Base-by-base conservation (phyloP, 352 stramenopile species). In the Phytopythium cucurbitacearum region DNA sequence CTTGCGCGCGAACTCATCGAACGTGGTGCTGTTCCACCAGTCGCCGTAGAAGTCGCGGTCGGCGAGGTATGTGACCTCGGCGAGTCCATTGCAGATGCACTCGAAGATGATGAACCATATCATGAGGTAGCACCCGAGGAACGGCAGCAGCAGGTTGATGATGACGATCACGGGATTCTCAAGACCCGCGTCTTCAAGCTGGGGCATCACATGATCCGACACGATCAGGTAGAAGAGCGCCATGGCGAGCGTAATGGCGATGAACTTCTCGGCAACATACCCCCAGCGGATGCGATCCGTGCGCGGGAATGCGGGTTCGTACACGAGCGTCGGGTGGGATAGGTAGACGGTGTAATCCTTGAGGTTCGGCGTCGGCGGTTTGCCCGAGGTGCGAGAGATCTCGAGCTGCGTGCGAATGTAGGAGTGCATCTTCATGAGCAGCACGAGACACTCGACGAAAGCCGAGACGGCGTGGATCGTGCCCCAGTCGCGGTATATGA, bases 101-200 rank as follows among this genome's bases (percentile, higher is more conserved):
- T 99, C 94, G 53, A 99, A 99, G 63, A 98, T 97, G 41, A 86
- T 85, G 68, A 98, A 99, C 79, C 98, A 99, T 12, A 87, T 87
- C 32, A 98, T 81, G 40, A 99, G 71, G 83, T 97, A 99, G 59
- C 95, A 86, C 16, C 95, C 96, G 11, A 97, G 91, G 43, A 94
- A 97, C 7, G 95, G 82, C 43, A 99, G 84, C 35, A 94, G 73
- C 21, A 99, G 76, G 42, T 92, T 87, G 42, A 85, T 78, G 38
- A 83, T 64, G 15, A 88, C 70, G 40, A 92, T 64, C 21, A 73
- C 59, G 0, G 70, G 75, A 43, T 75, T 85, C 44, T 68, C 66
- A 28, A 76, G 70, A 34, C 71, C 83, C 7, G 78, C 78, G 62
- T 86, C 73, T 13, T 95, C 75, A 13, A 98, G 60, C 35, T 67